These are phyloP conservation scores for Hanseniaspora singularis DNA, from an alignment of 805 yeast species.

Conservation along the genomic window DNA sequence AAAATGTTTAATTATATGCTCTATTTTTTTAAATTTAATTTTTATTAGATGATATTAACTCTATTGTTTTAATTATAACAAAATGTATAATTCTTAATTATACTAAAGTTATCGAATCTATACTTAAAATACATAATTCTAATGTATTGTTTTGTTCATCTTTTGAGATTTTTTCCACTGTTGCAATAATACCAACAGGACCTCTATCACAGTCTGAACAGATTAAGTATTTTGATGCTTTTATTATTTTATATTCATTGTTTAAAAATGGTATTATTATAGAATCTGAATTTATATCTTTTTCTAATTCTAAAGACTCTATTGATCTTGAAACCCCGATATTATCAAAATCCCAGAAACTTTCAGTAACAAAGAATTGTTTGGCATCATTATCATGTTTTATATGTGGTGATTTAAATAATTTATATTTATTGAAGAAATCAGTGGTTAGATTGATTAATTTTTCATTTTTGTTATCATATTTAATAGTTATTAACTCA, in stretches of 20 bases:
- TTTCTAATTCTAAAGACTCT: slow-evolving; percentile 17
- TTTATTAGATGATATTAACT: not conserved
- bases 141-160: not conserved
- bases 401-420: slow-evolving; percentile 19
- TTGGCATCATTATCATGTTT: slow-evolving; percentile 6
- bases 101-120: not conserved
- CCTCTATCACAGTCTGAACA: slow-evolving; percentile 75
- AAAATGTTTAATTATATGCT: no score
- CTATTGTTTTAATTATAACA: not conserved
- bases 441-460: slow-evolving; percentile 15
- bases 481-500: slow-evolving; percentile 18
- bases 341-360: slow-evolving; percentile 72
- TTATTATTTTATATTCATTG: slow-evolving; percentile 22
- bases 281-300: slow-evolving; percentile 20
- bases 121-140: slow-evolving; percentile 9
- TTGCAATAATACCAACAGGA: slow-evolving; percentile 51
- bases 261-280: slow-evolving; percentile 16
- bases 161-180: not conserved
- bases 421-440: slow-evolving; percentile 18
- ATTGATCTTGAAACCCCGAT: slow-evolving; percentile 50
- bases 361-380: slow-evolving; percentile 36
- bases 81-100: no score
- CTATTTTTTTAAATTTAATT: no score
- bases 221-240: slow-evolving; percentile 42
- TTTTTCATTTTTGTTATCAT: slow-evolving; percentile 10